Evolutionary conservation across 306 rosid genomes (phyloP), one percentile per base, ranked within the genome.

Genomic region (Lithocarpus polystachyus): DNA sequence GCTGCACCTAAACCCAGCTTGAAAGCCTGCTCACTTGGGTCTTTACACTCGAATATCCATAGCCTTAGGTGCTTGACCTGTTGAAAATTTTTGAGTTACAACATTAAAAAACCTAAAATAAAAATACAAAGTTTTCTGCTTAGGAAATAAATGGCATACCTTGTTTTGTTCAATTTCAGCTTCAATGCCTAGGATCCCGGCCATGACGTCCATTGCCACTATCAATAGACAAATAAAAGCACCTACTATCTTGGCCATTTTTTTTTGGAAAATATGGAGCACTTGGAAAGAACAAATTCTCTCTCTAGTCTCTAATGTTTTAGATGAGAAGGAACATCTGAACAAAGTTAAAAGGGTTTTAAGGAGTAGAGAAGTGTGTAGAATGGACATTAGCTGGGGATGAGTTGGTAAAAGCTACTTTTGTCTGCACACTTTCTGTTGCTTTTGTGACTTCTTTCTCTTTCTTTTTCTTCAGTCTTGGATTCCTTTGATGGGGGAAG

Each of bases 1-100:
- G 92, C 94, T 68, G 98, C 98, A 23, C 84, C 93, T 43, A 93
- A 79, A 28, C 98, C 99, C 11, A 91, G 80, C 90, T 86, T 87
- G 88, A 91, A 95, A 31, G 99, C 98, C 54, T 85, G 82, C 24
- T 85, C 87, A 67, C 98, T 95, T 79, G 99, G 99, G 11, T 95
- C 88, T 84, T 90, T 90, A 72, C 99, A 95, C 88, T 95, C 99
- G 62, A 95, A 95, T 82, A 95, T 90, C 96, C 98, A 95, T 56
- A 95, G 33, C 74, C 92, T 89, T 19, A 93, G 72, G 68, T 95
- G 96, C 83, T 93, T 93, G 51, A 89, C 97, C 99, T 90, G 87
- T 57, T 89, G 57, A 17, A 23, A 40, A 2, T 18, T 18, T 61
- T 51, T 35, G 15, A 59, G 20, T 12, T 22, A 33, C 76, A 2